Conservation (phyloP, 2,329 filamentous ascomycete species). For the Colletotrichum salicis region DNA sequence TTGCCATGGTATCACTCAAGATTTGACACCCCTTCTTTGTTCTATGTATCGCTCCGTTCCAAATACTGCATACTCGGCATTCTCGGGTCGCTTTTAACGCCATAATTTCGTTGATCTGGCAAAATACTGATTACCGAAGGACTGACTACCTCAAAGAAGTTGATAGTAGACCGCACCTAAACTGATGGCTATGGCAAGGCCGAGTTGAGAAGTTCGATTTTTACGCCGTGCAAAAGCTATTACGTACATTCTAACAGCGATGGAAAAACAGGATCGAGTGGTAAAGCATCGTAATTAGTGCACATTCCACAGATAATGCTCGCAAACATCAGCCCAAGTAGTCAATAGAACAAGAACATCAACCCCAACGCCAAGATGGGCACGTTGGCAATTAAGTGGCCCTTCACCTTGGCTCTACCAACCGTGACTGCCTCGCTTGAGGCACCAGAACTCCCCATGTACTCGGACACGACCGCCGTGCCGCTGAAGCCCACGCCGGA, state of each 20-base stretch:
- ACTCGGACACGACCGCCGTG: constrained; percentile 18
- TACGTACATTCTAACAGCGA: background rate
- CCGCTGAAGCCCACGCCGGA: constrained; percentile 25
- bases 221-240: background rate
- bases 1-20: background rate
- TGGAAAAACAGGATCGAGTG: background rate
- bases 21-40: background rate
- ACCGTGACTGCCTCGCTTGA: constrained; percentile 14
- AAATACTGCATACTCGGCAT: background rate
- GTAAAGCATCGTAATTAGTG: background rate
- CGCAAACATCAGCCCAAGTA: background rate
- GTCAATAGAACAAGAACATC: constrained; percentile 4
- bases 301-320: background rate
- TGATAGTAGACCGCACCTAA: too few species aligned
- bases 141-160: background rate
- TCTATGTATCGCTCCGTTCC: background rate
- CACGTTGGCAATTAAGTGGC: constrained; percentile 20
- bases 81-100: background rate
- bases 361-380: constrained; percentile 25
- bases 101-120: background rate
- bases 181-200: too few species aligned
- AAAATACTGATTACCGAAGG: background rate
- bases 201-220: background rate
- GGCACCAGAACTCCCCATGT: constrained; percentile 1
- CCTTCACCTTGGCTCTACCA: constrained; percentile 19